Base-by-base conservation (phyloP, 768 basidiomycete species). In the Leccinum incarnatum region DNA sequence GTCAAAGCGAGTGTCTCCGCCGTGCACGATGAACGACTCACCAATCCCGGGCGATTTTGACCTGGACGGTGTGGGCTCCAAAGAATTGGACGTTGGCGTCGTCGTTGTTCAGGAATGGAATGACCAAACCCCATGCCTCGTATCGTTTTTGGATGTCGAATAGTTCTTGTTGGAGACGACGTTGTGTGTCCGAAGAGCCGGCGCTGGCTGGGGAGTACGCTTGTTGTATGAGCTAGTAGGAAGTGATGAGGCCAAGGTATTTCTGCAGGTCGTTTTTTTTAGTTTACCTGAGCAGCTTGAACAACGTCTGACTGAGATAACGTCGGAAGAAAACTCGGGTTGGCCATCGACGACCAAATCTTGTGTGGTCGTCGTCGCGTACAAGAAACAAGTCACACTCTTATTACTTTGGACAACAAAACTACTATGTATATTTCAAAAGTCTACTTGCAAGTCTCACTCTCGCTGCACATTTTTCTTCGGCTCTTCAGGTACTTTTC, bases 31-130 rank as follows among this genome's bases (percentile, higher is more conserved):
- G 8, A 50, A 51, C 23, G 4, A 72, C 82, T 63, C 70, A 95
- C 94, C 94, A 96, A 71, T 96, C 95, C 62, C 95, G 78, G 15
- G 89, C 86, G 62, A 96, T 93, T 81, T 98, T 98, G 61, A 95
- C 91, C 69, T 95, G 93, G 2, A 89, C 84, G 0, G 93, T 97
- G 66, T 97, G 95, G 5, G 95, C 94, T 2, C 94, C 93, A 67
- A 93, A 96, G 79, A 96, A 98, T 70, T 95, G 90, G 10, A 96
- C 91, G 67, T 93, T 93, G 54, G 81, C 80, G 72, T 95, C 89
- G 27, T 78, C 74, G 66, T 88, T 79, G 12, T 85, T 79, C 25
- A 94, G 74, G 62, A 95, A 81, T 0, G 92, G 91, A 36, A 90
- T 79, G 25, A 93, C 84, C 50, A 95, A 76, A 8, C 90, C 91